Conservation (phyloP, 352 stramenopile species). For the Globisporangium camurandrum region DNA sequence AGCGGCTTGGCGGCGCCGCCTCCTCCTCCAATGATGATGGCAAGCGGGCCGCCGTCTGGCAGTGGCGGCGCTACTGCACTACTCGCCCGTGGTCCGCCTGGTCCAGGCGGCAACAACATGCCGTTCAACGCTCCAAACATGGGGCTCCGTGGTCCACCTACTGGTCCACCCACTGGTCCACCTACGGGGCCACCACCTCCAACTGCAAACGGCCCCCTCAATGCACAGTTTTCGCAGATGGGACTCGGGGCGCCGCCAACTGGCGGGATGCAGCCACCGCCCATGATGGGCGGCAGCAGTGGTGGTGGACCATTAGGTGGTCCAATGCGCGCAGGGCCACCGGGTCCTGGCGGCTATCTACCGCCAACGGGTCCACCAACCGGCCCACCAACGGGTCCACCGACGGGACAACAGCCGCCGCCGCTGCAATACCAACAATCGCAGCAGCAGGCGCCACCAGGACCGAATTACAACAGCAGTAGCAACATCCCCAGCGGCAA, state of each 20-base stretch:
- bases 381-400: conserved; percentile 8
- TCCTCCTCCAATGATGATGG: conserved; percentile 28
- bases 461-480: conserved; percentile 14
- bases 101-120: conserved; percentile 11
- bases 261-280: conserved; percentile 1
- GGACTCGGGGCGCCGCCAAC: conserved; percentile 33
- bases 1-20: no score
- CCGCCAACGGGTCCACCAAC: conserved; percentile 3
- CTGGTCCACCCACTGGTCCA: conserved; percentile 6
- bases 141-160: conserved; percentile 11
- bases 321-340: conserved; percentile 9
- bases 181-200: conserved; percentile 5
- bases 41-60: conserved; percentile 13
- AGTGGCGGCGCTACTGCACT: background rate
- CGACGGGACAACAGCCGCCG: background rate
- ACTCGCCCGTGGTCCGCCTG: conserved; percentile 14
- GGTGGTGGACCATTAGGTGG: conserved; percentile 1
- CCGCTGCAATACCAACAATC: background rate
- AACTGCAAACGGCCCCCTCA: conserved; percentile 30
- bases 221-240: conserved; percentile 63
- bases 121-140: conserved; percentile 9
- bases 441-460: conserved; percentile 16
- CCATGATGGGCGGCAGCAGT: conserved; percentile 9
- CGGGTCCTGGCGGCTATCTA: conserved; percentile 6
- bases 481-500: conserved; percentile 53